These are phyloP conservation scores for Cicer cuneatum DNA, from an alignment of 306 rosid species.

Conservation along the genomic window DNA sequence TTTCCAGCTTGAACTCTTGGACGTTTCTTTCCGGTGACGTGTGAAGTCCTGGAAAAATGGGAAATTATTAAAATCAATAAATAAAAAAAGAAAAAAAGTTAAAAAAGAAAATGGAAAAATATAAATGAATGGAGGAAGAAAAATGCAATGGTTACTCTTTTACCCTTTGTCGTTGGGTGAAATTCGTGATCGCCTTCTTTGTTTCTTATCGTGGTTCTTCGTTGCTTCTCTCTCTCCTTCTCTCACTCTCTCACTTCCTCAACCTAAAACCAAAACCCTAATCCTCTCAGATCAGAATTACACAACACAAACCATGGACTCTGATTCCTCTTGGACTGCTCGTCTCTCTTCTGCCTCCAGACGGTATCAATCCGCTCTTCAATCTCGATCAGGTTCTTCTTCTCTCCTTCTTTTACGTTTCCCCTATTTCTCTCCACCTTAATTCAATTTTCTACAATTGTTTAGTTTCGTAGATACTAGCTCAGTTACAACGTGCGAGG, in stretches of 20 bases:
- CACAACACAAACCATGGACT: constrained; percentile 62
- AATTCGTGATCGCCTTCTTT: constrained; percentile 31
- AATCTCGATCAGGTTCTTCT: constrained; percentile 75
- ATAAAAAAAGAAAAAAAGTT: not conserved
- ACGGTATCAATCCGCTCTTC: constrained; percentile 79
- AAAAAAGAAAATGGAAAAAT: not conserved
- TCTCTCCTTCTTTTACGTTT: not conserved
- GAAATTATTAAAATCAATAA: not conserved
- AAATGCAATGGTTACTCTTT: not conserved
- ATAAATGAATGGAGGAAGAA: constrained; percentile 42
- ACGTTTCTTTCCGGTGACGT: constrained; percentile 36
- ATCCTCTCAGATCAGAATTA: constrained; percentile 38
- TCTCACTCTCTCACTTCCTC: constrained; percentile 33
- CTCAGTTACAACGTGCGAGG: not conserved
- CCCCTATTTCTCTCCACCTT: not conserved
- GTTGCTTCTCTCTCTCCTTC: not conserved
- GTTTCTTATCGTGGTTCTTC: not conserved
- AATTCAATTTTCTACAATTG: constrained; percentile 2
- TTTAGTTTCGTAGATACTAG: not conserved
- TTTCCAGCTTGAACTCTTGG: constrained; percentile 35
- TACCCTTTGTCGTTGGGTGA: constrained; percentile 34
- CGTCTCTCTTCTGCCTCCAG: constrained; percentile 79
- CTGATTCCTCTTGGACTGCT: constrained; percentile 81
- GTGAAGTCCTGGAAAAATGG: not conserved
- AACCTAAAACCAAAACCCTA: constrained; percentile 42